Evolutionary conservation across 805 yeast species (phyloP).

Genomic region (Limtongia smithiae): DNA sequence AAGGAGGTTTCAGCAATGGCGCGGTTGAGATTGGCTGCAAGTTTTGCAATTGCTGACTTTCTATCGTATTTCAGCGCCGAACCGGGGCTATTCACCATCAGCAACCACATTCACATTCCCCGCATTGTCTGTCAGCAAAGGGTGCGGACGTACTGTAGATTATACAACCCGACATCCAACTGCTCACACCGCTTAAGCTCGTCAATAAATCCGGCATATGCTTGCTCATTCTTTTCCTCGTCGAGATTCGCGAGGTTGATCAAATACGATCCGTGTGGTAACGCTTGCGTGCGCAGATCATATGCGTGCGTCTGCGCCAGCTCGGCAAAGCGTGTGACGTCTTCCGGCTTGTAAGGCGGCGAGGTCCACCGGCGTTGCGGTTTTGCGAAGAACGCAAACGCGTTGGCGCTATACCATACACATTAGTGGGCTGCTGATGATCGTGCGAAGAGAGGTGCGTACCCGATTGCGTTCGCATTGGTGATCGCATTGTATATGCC

Average conservation of each 20-base stretch:
- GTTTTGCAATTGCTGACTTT: conserved; percentile 54
- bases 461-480: conserved; percentile 53
- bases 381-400: conserved; percentile 87
- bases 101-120: no score
- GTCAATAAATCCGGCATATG: conserved; percentile 75
- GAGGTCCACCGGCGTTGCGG: conserved; percentile 90
- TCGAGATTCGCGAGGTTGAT: conserved; percentile 93
- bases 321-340: conserved; percentile 59
- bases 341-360: conserved; percentile 66
- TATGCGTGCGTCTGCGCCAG: conserved; percentile 62
- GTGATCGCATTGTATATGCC: conserved; percentile 62
- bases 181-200: conserved; percentile 85
- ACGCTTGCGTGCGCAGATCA: conserved; percentile 54
- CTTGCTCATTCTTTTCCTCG: conserved; percentile 66
- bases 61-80: conserved; percentile 75
- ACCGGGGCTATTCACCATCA: conserved; percentile 47
- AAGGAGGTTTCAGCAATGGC: conserved; percentile 70
- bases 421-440: not conserved
- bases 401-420: conserved; percentile 49
- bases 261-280: conserved; percentile 94
- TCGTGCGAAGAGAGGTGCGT: conserved; percentile 21
- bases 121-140: no score
- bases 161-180: conserved; percentile 78
- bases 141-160: conserved; percentile 62
- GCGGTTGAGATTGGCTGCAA: conserved; percentile 75